Evolutionary conservation across 768 basidiomycete genomes (phyloP).

Genomic region (Lactarius indigo): DNA sequence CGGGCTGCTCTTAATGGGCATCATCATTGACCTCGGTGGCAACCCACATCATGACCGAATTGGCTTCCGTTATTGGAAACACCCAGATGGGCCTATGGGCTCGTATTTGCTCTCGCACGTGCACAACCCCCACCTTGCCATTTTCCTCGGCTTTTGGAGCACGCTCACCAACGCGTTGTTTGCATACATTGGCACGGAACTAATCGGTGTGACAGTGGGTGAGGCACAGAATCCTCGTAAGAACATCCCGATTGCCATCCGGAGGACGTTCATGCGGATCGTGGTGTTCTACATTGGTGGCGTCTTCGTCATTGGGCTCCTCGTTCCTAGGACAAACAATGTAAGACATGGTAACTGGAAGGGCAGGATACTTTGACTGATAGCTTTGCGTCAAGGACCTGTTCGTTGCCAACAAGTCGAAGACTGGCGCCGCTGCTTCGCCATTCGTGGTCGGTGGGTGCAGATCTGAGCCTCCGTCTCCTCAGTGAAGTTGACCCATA

Average conservation of each 20-base stretch:
- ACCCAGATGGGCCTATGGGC: slow-evolving; percentile 57
- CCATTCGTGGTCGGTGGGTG: slow-evolving; percentile 55
- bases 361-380: background rate
- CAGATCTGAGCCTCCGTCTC: background rate
- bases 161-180: slow-evolving; percentile 68
- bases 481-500: background rate
- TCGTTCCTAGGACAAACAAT: slow-evolving; percentile 58
- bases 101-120: slow-evolving; percentile 47
- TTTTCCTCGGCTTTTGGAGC: slow-evolving; percentile 70
- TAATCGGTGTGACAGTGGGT: slow-evolving; percentile 62
- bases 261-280: slow-evolving; percentile 58
- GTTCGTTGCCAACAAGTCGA: slow-evolving; percentile 39
- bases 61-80: slow-evolving; percentile 41
- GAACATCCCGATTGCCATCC: slow-evolving; percentile 70
- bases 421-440: slow-evolving; percentile 52
- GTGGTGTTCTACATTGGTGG: slow-evolving; percentile 64
- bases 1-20: slow-evolving; percentile 44
- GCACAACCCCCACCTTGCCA: slow-evolving; percentile 45
- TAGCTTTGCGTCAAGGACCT: slow-evolving; percentile 28
- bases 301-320: slow-evolving; percentile 68
- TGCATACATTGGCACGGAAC: slow-evolving; percentile 68
- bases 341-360: slow-evolving; percentile 29
- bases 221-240: slow-evolving; percentile 68
- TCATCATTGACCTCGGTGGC: slow-evolving; percentile 43
- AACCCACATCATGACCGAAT: slow-evolving; percentile 36